Evolutionary conservation across 306 rosid species (phyloP).

Genomic region (Acmispon strigosus): DNA sequence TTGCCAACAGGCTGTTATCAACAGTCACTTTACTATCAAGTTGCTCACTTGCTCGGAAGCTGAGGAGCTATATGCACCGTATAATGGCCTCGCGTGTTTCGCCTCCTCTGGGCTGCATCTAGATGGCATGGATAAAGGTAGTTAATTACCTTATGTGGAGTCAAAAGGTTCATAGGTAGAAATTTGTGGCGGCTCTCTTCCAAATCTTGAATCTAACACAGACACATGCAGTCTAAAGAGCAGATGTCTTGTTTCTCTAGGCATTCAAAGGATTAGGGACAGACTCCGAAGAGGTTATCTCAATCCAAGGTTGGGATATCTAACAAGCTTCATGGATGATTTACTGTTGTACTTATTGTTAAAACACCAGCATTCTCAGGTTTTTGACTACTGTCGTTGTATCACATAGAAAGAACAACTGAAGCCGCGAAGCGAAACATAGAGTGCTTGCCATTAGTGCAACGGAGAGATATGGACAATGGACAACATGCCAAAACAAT

Average conservation of each 20-base stretch:
- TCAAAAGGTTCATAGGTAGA: not conserved
- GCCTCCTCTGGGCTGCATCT: not conserved
- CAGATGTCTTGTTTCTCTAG: not conserved
- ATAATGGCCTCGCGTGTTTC: not conserved
- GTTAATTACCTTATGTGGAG: not conserved
- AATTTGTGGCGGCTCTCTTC: conserved; percentile 7
- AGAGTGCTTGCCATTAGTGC: too few relatives aligned
- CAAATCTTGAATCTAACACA: not conserved
- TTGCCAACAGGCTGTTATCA: not conserved
- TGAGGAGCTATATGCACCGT: not conserved
- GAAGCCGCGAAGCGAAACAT: too few relatives aligned
- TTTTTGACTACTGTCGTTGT: not conserved
- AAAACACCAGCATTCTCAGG: not conserved
- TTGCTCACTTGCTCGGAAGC: not conserved
- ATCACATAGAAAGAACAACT: not conserved
- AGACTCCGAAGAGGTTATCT: not conserved
- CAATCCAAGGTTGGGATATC: not conserved
- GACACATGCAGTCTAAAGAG: not conserved
- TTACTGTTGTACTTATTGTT: not conserved
- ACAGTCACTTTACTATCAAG: not conserved
- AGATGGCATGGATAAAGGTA: not conserved
- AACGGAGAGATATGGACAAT: too few relatives aligned
- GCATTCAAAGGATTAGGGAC: not conserved
- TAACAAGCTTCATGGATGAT: not conserved
- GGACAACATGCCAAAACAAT: not conserved